Percentiles rank a stretch among this genome's conserved stretches.
phyloP scores from a whole-genome alignment of 1,284 basidiomycete genomes.

The Melampsora larici-populina region DNA sequence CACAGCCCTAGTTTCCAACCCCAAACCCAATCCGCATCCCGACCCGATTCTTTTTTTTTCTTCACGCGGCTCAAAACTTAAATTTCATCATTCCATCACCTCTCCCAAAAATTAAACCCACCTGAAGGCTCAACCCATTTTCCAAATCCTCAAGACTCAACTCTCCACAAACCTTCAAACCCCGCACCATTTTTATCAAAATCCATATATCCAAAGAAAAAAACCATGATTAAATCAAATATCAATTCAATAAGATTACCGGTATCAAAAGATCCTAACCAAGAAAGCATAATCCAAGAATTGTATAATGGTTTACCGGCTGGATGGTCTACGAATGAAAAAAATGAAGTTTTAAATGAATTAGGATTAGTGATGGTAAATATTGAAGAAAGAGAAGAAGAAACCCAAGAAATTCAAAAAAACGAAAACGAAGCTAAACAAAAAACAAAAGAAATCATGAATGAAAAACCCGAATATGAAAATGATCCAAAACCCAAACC shows the following conservation, averaged over 20 bases:
- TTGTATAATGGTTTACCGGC: neutral
- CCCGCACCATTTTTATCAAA: no score
- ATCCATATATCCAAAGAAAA: no score
- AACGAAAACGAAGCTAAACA: neutral
- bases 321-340: conserved; percentile 33
- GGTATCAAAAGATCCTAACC: neutral
- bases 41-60: no score
- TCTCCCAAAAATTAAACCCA: no score
- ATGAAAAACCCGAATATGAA: neutral
- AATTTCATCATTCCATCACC: no score
- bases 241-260: neutral
- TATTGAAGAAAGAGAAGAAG: conserved; percentile 19
- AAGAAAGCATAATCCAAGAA: neutral
- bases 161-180: no score
- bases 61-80: no score
- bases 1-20: no score
- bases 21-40: no score
- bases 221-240: neutral
- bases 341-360: conserved; percentile 34
- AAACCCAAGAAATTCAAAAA: neutral
- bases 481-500: no score
- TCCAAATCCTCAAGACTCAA: no score
- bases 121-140: no score
- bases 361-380: conserved; percentile 34
- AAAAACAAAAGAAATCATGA: neutral